Base-by-base conservation (phyloP, 352 stramenopile genomes). In the Phytophthora aleatoria region DNA sequence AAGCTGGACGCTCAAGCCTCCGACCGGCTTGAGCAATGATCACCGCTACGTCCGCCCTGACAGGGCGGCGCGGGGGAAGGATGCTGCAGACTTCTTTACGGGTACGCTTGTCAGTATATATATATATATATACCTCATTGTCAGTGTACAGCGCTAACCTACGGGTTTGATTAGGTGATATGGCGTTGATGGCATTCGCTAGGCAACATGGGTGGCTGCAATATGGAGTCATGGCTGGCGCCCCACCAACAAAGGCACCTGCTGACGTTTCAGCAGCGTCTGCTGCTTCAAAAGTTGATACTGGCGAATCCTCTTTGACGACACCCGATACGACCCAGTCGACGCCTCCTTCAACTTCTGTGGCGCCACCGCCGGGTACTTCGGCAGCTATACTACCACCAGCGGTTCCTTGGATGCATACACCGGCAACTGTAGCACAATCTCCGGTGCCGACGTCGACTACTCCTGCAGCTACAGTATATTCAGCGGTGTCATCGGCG, bases 1-100 rank as follows among this genome's bases (percentile, higher is more conserved):
- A 27, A 16, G 35, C 20, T 57, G 50, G 50, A 47, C 8, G 35
- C 12, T 24, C 6, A 57, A 47, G 50, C 35, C 50, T 15, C 50
- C 33, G 7, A 45, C 20, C 12, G 50, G 6, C 6, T 36, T 57
- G 13, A 47, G 13, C 31, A 33, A 42, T 3, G 16, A 55, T 16
- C 48, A 55, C 11, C 31, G 31, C 15, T 55, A 55, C 48, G 31
- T 43, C 8, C 33, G 31, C 8, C 48, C 48, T 16, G 48, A 6
- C 5, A 16, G 31, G 3, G 12, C 20, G 2, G 35, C 33, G 5
- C 3, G 13, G 47, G 50, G 35, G 0, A 26, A 26, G 2, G 20
- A 57, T 7, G 50, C 3, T 1, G 13, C 15, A 1, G 36, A 57
- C 36, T 48, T 27, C 35, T 57, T 57, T 12, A 57, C 50, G 20